Conservation (phyloP, 768 basidiomycete genomes). For the Tulasnella sp. region DNA sequence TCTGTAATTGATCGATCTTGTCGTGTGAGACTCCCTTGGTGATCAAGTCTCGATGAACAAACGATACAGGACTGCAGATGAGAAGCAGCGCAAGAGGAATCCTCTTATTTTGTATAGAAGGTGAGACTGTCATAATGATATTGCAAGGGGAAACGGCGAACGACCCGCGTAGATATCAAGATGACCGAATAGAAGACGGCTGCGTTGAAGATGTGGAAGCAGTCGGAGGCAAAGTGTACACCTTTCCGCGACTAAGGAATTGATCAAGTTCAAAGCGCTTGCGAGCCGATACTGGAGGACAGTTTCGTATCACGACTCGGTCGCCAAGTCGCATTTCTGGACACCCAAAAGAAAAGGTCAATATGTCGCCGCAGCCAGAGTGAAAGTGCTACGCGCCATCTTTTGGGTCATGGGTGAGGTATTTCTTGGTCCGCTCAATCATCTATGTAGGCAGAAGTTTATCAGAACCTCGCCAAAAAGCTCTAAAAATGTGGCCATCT, state of each 20-base stretch:
- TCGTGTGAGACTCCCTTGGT: too few species aligned
- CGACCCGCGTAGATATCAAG: too few species aligned
- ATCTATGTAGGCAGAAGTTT: constrained; percentile 34
- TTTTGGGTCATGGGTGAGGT: constrained; percentile 59
- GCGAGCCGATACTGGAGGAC: constrained; percentile 64
- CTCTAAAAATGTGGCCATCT: neutral
- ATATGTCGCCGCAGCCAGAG: neutral
- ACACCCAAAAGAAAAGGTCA: neutral
- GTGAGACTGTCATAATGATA: too few species aligned
- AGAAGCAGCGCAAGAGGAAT: too few species aligned
- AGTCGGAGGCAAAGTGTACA: neutral
- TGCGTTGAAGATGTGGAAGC: too few species aligned
- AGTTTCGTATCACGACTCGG: constrained; percentile 66
- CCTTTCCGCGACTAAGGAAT: constrained; percentile 32
- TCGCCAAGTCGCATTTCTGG: constrained; percentile 58
- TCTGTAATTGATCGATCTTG: too few species aligned
- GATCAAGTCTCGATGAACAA: too few species aligned
- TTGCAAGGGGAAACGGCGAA: too few species aligned
- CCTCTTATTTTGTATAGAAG: too few species aligned
- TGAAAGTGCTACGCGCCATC: constrained; percentile 41
- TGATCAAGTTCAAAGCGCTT: constrained; percentile 66
- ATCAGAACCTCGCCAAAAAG: constrained; percentile 3
- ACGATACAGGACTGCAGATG: too few species aligned
- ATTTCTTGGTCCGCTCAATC: constrained; percentile 66
- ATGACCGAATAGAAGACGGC: too few species aligned